These are phyloP conservation scores for Metschnikowia lunata DNA, from an alignment of 805 yeast genomes.

Conservation along the genomic window DNA sequence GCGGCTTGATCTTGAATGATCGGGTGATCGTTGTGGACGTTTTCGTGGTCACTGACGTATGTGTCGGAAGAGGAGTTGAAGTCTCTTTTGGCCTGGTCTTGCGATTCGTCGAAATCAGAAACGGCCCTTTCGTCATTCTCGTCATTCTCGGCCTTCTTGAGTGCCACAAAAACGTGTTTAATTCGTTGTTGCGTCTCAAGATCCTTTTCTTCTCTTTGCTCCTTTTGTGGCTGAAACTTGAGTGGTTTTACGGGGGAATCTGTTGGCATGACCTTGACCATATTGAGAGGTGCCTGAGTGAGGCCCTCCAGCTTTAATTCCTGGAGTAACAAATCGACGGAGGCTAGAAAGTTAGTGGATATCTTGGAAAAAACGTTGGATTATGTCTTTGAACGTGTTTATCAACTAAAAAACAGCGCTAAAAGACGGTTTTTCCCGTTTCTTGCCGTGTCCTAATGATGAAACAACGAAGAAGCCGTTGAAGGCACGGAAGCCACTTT, in stretches of 20 bases:
- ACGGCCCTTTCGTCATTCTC: neutral
- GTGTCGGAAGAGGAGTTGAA: constrained; percentile 41
- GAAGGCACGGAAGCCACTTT: too few relatives aligned
- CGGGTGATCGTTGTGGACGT: neutral
- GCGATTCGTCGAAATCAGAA: neutral
- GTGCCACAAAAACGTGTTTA: neutral
- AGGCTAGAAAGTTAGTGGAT: constrained; percentile 22
- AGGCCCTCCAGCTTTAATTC: constrained; percentile 21
- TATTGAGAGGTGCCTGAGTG: constrained; percentile 8
- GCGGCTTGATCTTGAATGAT: neutral
- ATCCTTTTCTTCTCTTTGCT: neutral
- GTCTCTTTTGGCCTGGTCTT: constrained; percentile 19
- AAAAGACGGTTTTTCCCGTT: too few relatives aligned
- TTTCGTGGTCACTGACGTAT: constrained; percentile 30
- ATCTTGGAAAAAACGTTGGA: too few relatives aligned
- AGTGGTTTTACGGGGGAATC: constrained; percentile 33
- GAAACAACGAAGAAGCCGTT: too few relatives aligned
- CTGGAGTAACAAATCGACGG: constrained; percentile 27
- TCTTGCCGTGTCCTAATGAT: too few relatives aligned
- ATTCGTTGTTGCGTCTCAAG: constrained; percentile 13
- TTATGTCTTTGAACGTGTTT: too few relatives aligned
- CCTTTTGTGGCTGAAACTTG: constrained; percentile 11
- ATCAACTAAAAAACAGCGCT: too few relatives aligned
- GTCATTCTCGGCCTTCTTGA: neutral
- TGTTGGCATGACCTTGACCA: constrained; percentile 13